A percentile compares a stretch with the other conserved stretches of the same genome.
These are phyloP conservation scores for Scedosporium aurantiacum DNA, from an alignment of 2,329 filamentous ascomycete species.

Conservation along the genomic window DNA sequence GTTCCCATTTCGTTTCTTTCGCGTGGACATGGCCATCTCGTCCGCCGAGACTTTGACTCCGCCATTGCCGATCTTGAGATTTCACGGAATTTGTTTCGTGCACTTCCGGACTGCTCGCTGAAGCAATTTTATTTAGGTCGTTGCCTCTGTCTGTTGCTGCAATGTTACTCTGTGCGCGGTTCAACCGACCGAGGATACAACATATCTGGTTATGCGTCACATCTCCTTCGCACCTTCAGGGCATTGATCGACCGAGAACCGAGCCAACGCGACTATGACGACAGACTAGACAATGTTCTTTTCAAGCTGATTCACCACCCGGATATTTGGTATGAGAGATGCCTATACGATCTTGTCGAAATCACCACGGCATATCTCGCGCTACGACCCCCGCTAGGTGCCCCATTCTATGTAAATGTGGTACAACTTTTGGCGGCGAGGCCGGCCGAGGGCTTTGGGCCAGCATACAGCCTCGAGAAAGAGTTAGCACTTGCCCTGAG, in stretches of 20 bases:
- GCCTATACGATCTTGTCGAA: conserved; percentile 4
- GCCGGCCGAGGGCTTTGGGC: not conserved
- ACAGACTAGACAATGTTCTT: not conserved
- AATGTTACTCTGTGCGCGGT: not conserved
- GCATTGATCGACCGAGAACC: not conserved
- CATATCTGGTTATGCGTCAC: not conserved
- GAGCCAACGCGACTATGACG: not conserved
- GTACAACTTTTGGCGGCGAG: not conserved
- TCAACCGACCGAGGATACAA: not conserved
- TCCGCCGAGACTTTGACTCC: not conserved
- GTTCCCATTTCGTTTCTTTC: conserved; percentile 2
- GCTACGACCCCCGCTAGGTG: not conserved
- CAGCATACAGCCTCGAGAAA: not conserved
- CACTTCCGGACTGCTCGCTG: not conserved
- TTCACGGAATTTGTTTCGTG: not conserved
- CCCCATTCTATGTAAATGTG: not conserved
- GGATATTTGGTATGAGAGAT: not conserved
- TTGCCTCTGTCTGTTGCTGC: not conserved
- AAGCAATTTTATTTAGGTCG: conserved; percentile 4
- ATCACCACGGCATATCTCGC: not conserved
- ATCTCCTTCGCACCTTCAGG: not conserved
- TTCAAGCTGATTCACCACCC: conserved; percentile 1
- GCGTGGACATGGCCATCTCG: conserved; percentile 1
- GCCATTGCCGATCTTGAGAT: not conserved
- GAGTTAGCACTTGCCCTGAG: conserved; percentile 1